Evolutionary conservation across 2,329 filamentous ascomycete species (phyloP).

Genomic region (Xylaria polymorpha): DNA sequence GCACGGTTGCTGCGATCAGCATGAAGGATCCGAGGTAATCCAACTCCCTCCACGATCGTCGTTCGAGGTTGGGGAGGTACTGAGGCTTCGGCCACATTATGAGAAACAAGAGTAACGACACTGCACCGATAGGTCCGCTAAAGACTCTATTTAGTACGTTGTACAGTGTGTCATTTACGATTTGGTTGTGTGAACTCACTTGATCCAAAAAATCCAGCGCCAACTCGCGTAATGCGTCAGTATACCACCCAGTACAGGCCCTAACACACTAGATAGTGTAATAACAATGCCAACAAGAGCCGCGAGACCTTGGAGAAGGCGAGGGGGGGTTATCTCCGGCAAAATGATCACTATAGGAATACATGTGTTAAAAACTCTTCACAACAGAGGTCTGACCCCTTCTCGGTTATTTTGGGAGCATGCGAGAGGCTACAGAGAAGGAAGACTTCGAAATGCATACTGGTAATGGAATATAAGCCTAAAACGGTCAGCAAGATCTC

Average conservation of each 20-base stretch:
- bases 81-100: conserved; percentile 62
- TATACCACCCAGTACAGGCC: conserved; percentile 63
- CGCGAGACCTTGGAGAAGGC: conserved; percentile 57
- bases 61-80: conserved; percentile 54
- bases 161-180: conserved; percentile 28
- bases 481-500: conserved; percentile 22
- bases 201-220: conserved; percentile 71
- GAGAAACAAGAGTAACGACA: conserved; percentile 61
- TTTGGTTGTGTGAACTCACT: conserved; percentile 54
- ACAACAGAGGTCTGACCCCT: neutral
- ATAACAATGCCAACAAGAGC: conserved; percentile 62
- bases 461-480: conserved; percentile 67
- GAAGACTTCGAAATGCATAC: conserved; percentile 20
- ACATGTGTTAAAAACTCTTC: conserved; percentile 11
- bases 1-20: conserved; percentile 63
- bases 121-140: conserved; percentile 63
- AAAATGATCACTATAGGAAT: conserved; percentile 59
- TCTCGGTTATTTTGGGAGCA: neutral
- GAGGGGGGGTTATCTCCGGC: conserved; percentile 60
- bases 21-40: conserved; percentile 66
- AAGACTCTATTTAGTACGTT: conserved; percentile 32
- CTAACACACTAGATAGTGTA: conserved; percentile 61
- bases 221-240: conserved; percentile 62
- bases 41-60: conserved; percentile 60
- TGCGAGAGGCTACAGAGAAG: neutral